Percentiles rank a stretch among this genome's conserved stretches.
Evolutionary conservation across 1,139 yeast genomes (phyloP).

Genomic region (Geotrichum carabidarum): DNA sequence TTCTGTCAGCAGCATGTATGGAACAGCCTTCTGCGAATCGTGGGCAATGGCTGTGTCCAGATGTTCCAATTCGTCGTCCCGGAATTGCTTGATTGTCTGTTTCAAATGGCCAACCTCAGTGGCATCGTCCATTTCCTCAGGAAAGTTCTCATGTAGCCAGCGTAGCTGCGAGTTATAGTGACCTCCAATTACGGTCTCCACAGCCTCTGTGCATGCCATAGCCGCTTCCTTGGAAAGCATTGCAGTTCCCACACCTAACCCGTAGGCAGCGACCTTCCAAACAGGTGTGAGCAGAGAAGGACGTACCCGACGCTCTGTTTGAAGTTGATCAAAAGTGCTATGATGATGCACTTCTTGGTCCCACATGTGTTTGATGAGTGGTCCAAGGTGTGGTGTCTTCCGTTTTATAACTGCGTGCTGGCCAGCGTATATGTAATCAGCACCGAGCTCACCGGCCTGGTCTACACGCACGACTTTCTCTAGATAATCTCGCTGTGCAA

Average conservation of each 20-base stretch:
- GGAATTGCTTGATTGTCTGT: conserved; percentile 61
- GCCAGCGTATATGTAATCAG: conserved; percentile 87
- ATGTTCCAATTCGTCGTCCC: conserved; percentile 96
- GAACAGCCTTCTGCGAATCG: conserved; percentile 90
- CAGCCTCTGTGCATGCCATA: conserved; percentile 99
- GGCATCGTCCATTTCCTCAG: conserved; percentile 44
- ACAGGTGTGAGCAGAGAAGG: conserved; percentile 87
- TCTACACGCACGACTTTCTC: conserved; percentile 83
- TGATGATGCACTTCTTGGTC: conserved; percentile 93
- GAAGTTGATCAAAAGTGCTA: conserved; percentile 72
- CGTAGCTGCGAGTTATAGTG: conserved; percentile 91
- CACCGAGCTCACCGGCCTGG: conserved; percentile 99
- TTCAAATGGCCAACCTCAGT: conserved; percentile 59
- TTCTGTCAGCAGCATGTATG: conserved; percentile 83
- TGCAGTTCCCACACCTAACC: conserved; percentile 84
- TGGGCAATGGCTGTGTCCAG: conserved; percentile 86
- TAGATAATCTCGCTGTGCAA: conserved; percentile 50
- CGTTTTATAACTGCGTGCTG: conserved; percentile 73
- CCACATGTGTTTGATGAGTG: conserved; percentile 90
- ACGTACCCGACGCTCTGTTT: conserved; percentile 71
- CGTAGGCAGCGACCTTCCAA: conserved; percentile 89
- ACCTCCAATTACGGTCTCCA: conserved; percentile 94
- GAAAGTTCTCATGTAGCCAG: conserved; percentile 44
- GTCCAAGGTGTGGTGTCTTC: conserved; percentile 57
- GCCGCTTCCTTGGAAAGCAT: conserved; percentile 90